Evolutionary conservation across 1,284 basidiomycete genomes (phyloP).

Genomic region (Ganoderma boninense): DNA sequence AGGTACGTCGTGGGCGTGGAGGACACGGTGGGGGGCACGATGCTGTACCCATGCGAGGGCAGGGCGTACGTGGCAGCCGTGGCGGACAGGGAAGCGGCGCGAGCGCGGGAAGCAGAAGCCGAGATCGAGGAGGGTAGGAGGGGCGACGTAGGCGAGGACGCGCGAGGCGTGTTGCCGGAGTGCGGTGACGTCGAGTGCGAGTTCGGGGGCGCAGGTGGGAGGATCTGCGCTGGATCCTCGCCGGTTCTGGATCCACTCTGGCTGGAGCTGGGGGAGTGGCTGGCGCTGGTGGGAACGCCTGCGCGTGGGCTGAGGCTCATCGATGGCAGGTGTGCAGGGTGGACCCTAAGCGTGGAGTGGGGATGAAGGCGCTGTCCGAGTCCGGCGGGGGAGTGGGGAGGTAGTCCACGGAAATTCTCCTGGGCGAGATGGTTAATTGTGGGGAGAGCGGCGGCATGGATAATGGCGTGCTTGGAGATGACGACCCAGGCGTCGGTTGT

Average conservation of each 20-base stretch:
- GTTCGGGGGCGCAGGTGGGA: constrained; percentile 41
- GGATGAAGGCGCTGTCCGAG: constrained; percentile 9
- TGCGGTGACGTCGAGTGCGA: constrained; percentile 23
- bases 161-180: constrained; percentile 48
- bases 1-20: constrained; percentile 28
- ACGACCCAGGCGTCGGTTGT: constrained; percentile 17
- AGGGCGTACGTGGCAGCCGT: constrained; percentile 30
- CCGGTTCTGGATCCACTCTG: constrained; percentile 18
- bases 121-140: constrained; percentile 22
- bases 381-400: constrained; percentile 19
- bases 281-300: neutral
- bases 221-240: constrained; percentile 38
- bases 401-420: constrained; percentile 26
- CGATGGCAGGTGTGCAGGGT: neutral
- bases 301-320: neutral
- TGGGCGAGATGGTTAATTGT: constrained; percentile 25
- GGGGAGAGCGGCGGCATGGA: constrained; percentile 31
- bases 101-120: constrained; percentile 18
- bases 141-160: constrained; percentile 8
- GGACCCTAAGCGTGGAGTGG: neutral
- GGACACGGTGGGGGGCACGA: neutral
- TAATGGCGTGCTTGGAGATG: constrained; percentile 29
- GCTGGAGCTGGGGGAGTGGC: neutral
- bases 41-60: neutral
- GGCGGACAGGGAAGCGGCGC: constrained; percentile 35